These are phyloP conservation scores for Fusarium papillatum DNA, from an alignment of 2,329 filamentous ascomycete species.

Conservation along the genomic window DNA sequence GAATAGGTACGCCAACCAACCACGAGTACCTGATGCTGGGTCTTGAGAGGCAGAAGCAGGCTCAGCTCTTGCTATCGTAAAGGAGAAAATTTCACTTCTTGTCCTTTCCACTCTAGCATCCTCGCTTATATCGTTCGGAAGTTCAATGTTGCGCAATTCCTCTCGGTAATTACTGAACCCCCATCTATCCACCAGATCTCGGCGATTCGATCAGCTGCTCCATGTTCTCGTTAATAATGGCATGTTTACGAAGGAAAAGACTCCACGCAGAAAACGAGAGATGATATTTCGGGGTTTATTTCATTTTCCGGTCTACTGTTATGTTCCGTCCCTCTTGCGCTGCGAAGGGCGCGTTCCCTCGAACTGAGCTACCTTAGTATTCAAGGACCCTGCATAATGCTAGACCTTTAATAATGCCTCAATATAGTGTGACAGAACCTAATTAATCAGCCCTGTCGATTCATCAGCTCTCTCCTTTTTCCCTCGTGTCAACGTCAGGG, in stretches of 20 bases:
- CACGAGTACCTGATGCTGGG: neutral
- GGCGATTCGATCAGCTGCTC: neutral
- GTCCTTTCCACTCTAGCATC: neutral
- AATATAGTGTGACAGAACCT: neutral
- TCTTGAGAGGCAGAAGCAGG: neutral
- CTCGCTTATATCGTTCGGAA: neutral
- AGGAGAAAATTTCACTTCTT: neutral
- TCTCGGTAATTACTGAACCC: neutral
- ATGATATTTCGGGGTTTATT: neutral
- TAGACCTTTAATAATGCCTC: neutral
- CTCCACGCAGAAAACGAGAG: neutral
- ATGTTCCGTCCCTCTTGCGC: neutral
- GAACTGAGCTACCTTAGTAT: neutral
- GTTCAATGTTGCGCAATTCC: neutral
- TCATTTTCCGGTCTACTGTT: neutral
- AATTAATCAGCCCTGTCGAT: neutral
- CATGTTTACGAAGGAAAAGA: neutral
- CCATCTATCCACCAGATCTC: neutral
- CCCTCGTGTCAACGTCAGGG: neutral
- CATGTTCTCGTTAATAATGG: neutral
- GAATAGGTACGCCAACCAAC: neutral
- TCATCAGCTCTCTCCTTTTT: neutral
- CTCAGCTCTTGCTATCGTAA: neutral
- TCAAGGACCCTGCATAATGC: neutral
- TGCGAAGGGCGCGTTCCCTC: neutral